phyloP scores from a whole-genome alignment of 2,329 filamentous ascomycete genomes.

The Neonectria sp. region DNA sequence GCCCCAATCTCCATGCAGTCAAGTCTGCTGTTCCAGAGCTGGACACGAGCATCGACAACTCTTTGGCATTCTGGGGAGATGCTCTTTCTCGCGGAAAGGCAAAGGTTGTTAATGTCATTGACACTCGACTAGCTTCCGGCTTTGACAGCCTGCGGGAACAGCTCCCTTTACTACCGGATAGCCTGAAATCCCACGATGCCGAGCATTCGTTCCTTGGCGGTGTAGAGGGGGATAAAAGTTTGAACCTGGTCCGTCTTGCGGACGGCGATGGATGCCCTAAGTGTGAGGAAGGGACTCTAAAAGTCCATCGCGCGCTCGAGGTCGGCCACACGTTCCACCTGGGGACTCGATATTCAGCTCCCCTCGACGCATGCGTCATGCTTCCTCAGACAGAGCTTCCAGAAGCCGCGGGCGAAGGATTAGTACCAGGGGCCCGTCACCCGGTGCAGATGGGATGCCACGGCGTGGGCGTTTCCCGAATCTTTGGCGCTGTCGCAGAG shows the following conservation, averaged over 20 bases:
- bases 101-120: constrained; percentile 54
- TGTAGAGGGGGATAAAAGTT: constrained; percentile 52
- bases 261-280: constrained; percentile 81
- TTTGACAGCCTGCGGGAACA: constrained; percentile 44
- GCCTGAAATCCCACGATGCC: constrained; percentile 31
- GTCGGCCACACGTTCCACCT: constrained; percentile 96
- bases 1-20: constrained; percentile 70
- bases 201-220: constrained; percentile 46
- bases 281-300: constrained; percentile 76
- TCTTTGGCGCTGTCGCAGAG: constrained; percentile 89
- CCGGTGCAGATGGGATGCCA: constrained; percentile 96
- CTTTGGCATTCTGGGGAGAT: constrained; percentile 66
- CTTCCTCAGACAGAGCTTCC: constrained; percentile 46
- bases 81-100: constrained; percentile 45
- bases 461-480: constrained; percentile 92
- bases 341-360: constrained; percentile 87
- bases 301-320: constrained; percentile 83
- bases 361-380: constrained; percentile 76
- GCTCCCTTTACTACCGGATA: constrained; percentile 46
- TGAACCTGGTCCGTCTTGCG: constrained; percentile 76
- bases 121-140: constrained; percentile 47
- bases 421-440: constrained; percentile 52
- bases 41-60: constrained; percentile 78
- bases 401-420: constrained; percentile 24
- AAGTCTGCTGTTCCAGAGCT: constrained; percentile 77